A percentile compares a stretch with the other conserved stretches of the same genome.
Evolutionary conservation across 2,329 filamentous ascomycete genomes (phyloP).

Genomic region (Trichoderma koningiopsis): DNA sequence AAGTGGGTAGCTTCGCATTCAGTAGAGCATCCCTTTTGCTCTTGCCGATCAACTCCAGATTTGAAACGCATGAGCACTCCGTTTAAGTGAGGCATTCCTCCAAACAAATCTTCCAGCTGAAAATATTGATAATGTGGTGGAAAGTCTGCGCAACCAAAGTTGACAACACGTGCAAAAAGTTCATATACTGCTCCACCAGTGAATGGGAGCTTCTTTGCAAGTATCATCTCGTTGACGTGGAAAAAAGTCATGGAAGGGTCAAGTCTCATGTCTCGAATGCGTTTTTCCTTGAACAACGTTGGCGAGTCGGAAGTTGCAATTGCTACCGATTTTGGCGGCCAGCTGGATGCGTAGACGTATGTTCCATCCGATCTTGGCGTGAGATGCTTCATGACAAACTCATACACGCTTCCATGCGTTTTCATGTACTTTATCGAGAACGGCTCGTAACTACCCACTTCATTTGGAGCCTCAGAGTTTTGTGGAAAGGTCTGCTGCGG

Average conservation of each 20-base stretch:
- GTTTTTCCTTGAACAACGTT: background rate
- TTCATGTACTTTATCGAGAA: background rate
- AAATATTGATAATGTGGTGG: slow-evolving; percentile 58
- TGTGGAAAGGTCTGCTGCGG: background rate
- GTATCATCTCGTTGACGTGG: slow-evolving; percentile 61
- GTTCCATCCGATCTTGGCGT: background rate
- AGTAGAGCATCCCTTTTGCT: slow-evolving; percentile 31
- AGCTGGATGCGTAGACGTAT: background rate
- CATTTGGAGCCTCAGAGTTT: background rate
- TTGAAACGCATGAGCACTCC: slow-evolving; percentile 32
- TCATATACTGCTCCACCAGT: slow-evolving; percentile 55
- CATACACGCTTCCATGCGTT: background rate
- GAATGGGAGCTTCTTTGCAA: slow-evolving; percentile 43
- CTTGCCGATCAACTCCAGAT: slow-evolving; percentile 30
- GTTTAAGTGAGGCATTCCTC: slow-evolving; percentile 54
- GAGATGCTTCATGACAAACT: background rate
- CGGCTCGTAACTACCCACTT: background rate
- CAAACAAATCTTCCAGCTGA: slow-evolving; percentile 64
- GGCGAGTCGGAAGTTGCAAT: background rate
- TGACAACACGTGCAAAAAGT: slow-evolving; percentile 62
- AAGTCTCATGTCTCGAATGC: slow-evolving; percentile 3
- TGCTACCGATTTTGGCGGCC: background rate
- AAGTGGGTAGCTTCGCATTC: slow-evolving; percentile 35
- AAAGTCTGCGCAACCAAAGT: slow-evolving; percentile 55
- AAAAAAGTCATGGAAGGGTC: slow-evolving; percentile 56